Evolutionary conservation across 176 grass and related monocot genomes (phyloP).

Genomic region (Triticum dicoccoides): DNA sequence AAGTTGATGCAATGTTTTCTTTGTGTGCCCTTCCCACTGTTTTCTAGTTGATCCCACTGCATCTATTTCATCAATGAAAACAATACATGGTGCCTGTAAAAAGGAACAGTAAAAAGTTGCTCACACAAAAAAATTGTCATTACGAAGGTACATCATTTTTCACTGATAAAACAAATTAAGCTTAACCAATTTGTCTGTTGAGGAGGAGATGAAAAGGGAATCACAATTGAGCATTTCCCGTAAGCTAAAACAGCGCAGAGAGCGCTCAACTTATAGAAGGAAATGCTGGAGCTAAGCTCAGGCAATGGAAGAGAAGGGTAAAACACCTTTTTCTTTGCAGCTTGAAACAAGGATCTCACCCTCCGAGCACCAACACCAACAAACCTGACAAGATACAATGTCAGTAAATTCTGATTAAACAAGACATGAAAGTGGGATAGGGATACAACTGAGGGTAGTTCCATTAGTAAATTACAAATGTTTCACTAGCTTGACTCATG

Average conservation of each 20-base stretch:
- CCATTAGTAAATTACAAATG: conserved; percentile 12
- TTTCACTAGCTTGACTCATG: conserved; percentile 3
- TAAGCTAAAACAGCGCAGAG: not conserved
- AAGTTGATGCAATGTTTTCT: conserved; percentile 99
- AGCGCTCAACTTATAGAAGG: not conserved
- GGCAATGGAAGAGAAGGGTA: not conserved
- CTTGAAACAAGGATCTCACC: conserved; percentile 96
- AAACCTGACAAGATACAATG: conserved; percentile 66
- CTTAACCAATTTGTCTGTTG: not conserved
- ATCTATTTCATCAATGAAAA: conserved; percentile 99
- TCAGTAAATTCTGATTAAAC: conserved; percentile 25
- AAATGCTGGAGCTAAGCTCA: not conserved
- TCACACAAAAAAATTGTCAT: not conserved
- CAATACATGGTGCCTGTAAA: conserved; percentile 92
- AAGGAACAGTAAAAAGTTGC: not conserved
- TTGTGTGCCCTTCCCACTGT: conserved; percentile 99
- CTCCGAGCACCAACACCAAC: conserved; percentile 97
- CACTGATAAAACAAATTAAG: not conserved
- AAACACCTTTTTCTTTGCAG: conserved; percentile 93
- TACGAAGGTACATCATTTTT: not conserved
- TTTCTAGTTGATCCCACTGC: conserved; percentile 97
- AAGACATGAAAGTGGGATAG: conserved; percentile 6
- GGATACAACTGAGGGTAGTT: not conserved
- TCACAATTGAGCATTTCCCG: not conserved
- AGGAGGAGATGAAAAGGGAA: conserved; percentile 6